A percentile compares a stretch with the other conserved stretches of the same genome.
Evolutionary conservation across 2,329 filamentous ascomycete species (phyloP).

Genomic region (Penicillium sp.): DNA sequence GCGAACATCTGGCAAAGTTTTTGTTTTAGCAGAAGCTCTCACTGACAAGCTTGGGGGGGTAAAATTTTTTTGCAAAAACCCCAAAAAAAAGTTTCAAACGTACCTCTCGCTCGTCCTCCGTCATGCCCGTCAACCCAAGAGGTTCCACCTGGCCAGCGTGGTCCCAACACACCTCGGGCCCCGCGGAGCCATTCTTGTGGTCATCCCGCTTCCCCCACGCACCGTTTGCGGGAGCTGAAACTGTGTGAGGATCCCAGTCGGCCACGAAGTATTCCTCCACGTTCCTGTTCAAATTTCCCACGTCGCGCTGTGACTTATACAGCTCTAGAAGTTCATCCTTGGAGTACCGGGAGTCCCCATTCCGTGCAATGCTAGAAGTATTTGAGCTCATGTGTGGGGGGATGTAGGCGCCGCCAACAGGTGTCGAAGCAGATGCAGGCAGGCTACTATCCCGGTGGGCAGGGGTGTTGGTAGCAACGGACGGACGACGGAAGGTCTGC

Average conservation of each 20-base stretch:
- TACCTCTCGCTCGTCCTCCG: constrained; percentile 66
- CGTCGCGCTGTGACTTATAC: constrained; percentile 61
- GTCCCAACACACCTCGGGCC: constrained; percentile 94
- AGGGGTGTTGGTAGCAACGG: constrained; percentile 58
- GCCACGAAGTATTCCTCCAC: constrained; percentile 69
- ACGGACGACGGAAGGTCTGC: constrained; percentile 67
- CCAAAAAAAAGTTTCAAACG: constrained; percentile 20
- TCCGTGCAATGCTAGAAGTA: constrained; percentile 50
- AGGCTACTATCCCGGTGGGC: constrained; percentile 46
- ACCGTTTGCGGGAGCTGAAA: constrained; percentile 62
- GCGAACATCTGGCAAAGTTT: constrained; percentile 66
- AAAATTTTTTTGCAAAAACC: background rate
- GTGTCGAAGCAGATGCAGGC: constrained; percentile 41
- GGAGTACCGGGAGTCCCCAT: constrained; percentile 67
- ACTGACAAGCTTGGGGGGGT: no score
- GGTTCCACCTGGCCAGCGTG: constrained; percentile 68
- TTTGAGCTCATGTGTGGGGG: constrained; percentile 61
- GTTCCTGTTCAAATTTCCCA: constrained; percentile 58
- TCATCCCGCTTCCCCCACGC: constrained; percentile 80
- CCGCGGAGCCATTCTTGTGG: constrained; percentile 69
- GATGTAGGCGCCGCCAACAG: constrained; percentile 54
- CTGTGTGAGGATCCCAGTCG: constrained; percentile 75
- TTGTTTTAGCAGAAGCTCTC: constrained; percentile 17
- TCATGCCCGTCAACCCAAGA: constrained; percentile 72
- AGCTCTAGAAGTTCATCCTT: constrained; percentile 78